Conservation (phyloP, 345 rosid genomes). For the Garcia nutans region DNA sequence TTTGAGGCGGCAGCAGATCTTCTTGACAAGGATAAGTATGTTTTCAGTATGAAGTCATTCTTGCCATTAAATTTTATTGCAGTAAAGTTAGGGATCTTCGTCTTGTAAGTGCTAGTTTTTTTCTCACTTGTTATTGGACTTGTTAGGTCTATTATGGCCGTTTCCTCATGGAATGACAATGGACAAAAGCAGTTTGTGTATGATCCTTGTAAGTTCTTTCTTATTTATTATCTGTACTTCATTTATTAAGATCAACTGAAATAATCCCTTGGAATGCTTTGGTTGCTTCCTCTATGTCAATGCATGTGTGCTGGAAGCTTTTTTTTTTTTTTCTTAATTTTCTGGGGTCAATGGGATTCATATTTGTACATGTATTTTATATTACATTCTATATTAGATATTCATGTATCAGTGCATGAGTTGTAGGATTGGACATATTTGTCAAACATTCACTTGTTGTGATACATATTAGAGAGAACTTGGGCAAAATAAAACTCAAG, state of each 20-base stretch:
- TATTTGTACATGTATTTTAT: too few relatives aligned
- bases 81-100: background rate
- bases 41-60: constrained; percentile 19
- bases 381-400: too few relatives aligned
- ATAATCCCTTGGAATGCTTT: background rate
- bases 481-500: too few relatives aligned
- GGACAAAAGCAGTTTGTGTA: constrained; percentile 97
- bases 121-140: constrained; percentile 1
- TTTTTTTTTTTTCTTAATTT: too few relatives aligned
- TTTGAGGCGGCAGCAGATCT: constrained; percentile 92
- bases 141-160: constrained; percentile 94
- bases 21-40: constrained; percentile 91
- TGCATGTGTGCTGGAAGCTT: background rate
- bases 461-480: too few relatives aligned
- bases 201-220: constrained; percentile 70
- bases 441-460: too few relatives aligned
- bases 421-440: too few relatives aligned
- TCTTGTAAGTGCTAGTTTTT: background rate
- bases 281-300: background rate
- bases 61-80: constrained; percentile 8
- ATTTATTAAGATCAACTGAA: background rate
- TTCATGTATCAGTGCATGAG: too few relatives aligned
- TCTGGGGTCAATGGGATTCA: too few relatives aligned
- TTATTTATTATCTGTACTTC: background rate
- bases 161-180: constrained; percentile 99